These are phyloP conservation scores for Trametes elegans DNA, from an alignment of 768 basidiomycete genomes.

Conservation along the genomic window DNA sequence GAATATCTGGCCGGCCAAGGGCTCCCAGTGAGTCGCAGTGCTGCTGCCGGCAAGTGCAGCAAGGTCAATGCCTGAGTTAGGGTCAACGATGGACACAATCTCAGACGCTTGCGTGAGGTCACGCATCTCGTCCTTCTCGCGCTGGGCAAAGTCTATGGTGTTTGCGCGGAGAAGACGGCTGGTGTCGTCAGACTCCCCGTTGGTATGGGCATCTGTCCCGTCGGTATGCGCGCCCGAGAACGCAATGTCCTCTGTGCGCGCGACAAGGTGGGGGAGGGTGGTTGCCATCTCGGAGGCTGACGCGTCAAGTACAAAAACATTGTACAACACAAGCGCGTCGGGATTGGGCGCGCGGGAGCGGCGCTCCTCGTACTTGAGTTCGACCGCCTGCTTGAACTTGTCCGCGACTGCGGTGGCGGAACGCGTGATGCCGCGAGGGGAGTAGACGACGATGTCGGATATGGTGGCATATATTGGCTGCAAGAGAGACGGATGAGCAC, in stretches of 20 bases:
- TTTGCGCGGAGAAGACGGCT: slow-evolving; percentile 37
- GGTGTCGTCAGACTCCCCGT: slow-evolving; percentile 16
- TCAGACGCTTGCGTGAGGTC: slow-evolving; percentile 81
- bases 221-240: slow-evolving; percentile 33
- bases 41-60: slow-evolving; percentile 30
- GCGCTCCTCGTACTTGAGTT: slow-evolving; percentile 51
- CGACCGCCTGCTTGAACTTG: slow-evolving; percentile 62
- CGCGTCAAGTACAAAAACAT: slow-evolving; percentile 75
- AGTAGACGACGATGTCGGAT: slow-evolving; percentile 90
- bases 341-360: slow-evolving; percentile 20
- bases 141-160: slow-evolving; percentile 76
- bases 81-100: slow-evolving; percentile 52
- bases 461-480: slow-evolving; percentile 84
- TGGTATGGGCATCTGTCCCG: slow-evolving; percentile 32
- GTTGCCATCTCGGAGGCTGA: slow-evolving; percentile 42
- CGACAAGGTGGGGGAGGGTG: slow-evolving; percentile 51
- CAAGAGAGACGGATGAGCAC: slow-evolving; percentile 10
- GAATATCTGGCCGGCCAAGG: slow-evolving; percentile 65
- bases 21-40: slow-evolving; percentile 49
- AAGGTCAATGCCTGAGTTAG: slow-evolving; percentile 11
- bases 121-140: slow-evolving; percentile 89
- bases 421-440: slow-evolving; percentile 58
- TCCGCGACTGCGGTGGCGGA: slow-evolving; percentile 60
- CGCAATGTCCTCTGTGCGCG: slow-evolving; percentile 42
- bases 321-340: slow-evolving; percentile 52